Evolutionary conservation across 768 basidiomycete species (phyloP).

Genomic region (Lepiota venenata): DNA sequence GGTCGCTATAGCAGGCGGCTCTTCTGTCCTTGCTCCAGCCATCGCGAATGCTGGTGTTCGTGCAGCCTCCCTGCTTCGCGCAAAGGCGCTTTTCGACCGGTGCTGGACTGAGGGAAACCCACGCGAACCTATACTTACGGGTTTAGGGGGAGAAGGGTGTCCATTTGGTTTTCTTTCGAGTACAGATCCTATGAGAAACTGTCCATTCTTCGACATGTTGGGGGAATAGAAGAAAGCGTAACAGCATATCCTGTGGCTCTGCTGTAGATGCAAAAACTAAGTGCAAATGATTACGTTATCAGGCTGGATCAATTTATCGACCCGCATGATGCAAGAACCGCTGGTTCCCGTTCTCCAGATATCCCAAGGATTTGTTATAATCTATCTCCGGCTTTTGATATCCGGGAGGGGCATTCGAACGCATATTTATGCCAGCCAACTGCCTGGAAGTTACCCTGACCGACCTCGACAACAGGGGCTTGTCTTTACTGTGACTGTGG

Average conservation of each 20-base stretch:
- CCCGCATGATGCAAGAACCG: conserved; percentile 7
- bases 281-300: conserved; percentile 8
- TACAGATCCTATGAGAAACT: conserved; percentile 36
- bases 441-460: conserved; percentile 9
- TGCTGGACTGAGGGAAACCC: conserved; percentile 68
- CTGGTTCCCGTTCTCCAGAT: conserved; percentile 10
- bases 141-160: conserved; percentile 21
- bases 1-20: conserved; percentile 23
- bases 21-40: conserved; percentile 17
- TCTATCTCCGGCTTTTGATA: conserved; percentile 6
- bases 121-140: conserved; percentile 28
- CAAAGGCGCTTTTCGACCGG: conserved; percentile 63
- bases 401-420: conserved; percentile 10
- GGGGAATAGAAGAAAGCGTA: neutral
- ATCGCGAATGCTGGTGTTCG: conserved; percentile 21
- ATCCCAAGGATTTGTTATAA: conserved; percentile 7
- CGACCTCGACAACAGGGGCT: neutral
- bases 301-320: neutral
- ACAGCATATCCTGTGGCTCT: neutral
- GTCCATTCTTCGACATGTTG: conserved; percentile 20
- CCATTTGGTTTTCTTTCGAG: conserved; percentile 40
- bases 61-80: conserved; percentile 40
- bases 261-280: neutral
- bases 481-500: neutral
- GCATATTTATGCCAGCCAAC: conserved; percentile 1